phyloP scores from a whole-genome alignment of 1,284 basidiomycete species.

The Cystobasidium slooffiae region DNA sequence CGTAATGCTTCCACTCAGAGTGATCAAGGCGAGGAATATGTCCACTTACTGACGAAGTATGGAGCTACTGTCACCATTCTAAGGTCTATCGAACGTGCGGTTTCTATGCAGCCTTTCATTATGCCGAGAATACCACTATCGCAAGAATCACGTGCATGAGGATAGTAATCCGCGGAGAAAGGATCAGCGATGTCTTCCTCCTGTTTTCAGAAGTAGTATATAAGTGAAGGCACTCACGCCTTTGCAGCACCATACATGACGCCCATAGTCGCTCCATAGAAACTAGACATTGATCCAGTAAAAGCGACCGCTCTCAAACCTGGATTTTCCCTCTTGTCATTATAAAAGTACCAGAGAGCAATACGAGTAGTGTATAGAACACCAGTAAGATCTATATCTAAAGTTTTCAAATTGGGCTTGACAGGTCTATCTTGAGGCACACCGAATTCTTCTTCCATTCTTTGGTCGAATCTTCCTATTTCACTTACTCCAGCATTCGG shows the following conservation, averaged over 20 bases:
- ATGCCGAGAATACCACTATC: slow-evolving; percentile 39
- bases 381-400: slow-evolving; percentile 64
- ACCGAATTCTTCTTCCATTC: slow-evolving; percentile 40
- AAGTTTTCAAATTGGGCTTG: slow-evolving; percentile 61
- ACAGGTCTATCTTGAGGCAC: slow-evolving; percentile 53
- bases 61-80: slow-evolving; percentile 49
- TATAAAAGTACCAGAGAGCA: slow-evolving; percentile 40
- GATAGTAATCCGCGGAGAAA: too few relatives aligned
- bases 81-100: slow-evolving; percentile 30
- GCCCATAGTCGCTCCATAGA: slow-evolving; percentile 41
- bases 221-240: slow-evolving; percentile 16
- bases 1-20: background rate
- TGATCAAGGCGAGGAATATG: slow-evolving; percentile 3
- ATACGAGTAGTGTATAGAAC: slow-evolving; percentile 60
- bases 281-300: slow-evolving; percentile 60
- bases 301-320: slow-evolving; percentile 58
- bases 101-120: slow-evolving; percentile 42
- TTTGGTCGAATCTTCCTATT: slow-evolving; percentile 55
- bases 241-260: slow-evolving; percentile 43
- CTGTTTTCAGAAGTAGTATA: background rate
- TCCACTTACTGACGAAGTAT: slow-evolving; percentile 65
- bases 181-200: background rate
- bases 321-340: slow-evolving; percentile 60
- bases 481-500: slow-evolving; percentile 66
- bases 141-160: background rate